phyloP scores from a whole-genome alignment of 495 filamentous ascomycete genomes.

The Neurospora sp. region DNA sequence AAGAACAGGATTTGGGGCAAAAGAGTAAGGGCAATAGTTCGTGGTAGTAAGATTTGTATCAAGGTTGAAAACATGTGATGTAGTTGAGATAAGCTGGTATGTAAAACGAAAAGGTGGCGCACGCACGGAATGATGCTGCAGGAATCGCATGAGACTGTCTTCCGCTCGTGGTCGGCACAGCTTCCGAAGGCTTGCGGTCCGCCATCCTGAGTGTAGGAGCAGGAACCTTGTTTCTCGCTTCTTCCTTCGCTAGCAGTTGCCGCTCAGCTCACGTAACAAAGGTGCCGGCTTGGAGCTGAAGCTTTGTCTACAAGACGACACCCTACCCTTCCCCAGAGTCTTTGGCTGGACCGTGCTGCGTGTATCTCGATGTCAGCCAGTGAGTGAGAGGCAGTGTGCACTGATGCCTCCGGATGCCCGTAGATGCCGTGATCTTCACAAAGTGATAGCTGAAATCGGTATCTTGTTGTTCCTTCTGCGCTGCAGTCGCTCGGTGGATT shows the following conservation, averaged over 20 bases:
- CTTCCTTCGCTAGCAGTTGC: background rate
- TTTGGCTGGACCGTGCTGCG: background rate
- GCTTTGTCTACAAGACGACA: background rate
- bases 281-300: background rate
- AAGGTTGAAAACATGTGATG: constrained; percentile 1
- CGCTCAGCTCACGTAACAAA: background rate
- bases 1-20: background rate
- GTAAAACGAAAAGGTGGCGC: constrained; percentile 5
- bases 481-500: background rate
- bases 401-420: background rate
- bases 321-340: background rate
- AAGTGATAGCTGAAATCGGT: background rate
- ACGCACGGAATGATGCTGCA: constrained; percentile 41
- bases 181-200: constrained; percentile 22
- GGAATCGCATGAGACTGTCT: constrained; percentile 35
- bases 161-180: constrained; percentile 23
- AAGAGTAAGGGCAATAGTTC: background rate
- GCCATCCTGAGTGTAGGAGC: constrained; percentile 13
- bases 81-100: constrained; percentile 8
- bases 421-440: background rate
- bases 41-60: background rate
- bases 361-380: background rate
- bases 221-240: background rate
- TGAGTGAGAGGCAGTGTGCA: background rate
- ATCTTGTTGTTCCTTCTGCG: background rate